phyloP scores from a whole-genome alignment of 2,329 filamentous ascomycete species.

The Fusarium graminum region DNA sequence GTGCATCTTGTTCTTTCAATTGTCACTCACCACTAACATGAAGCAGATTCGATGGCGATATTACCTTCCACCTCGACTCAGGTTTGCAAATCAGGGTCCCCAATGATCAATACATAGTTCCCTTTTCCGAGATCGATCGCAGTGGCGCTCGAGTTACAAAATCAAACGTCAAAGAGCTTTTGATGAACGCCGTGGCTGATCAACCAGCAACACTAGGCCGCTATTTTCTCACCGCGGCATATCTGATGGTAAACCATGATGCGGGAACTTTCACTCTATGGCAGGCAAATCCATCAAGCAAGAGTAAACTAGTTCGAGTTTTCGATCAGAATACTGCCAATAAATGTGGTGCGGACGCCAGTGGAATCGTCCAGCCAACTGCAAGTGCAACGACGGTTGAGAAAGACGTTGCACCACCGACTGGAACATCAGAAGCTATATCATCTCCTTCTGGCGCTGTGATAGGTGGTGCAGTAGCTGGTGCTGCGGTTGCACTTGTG shows the following conservation, averaged over 20 bases:
- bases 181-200: constrained; percentile 41
- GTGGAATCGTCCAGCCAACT: constrained; percentile 31
- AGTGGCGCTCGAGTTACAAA: constrained; percentile 46
- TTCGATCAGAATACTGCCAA: constrained; percentile 32
- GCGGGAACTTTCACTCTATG: constrained; percentile 52
- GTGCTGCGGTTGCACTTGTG: constrained; percentile 6
- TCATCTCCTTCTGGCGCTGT: constrained; percentile 16
- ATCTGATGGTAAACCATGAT: constrained; percentile 54
- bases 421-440: constrained; percentile 1
- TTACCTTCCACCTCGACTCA: constrained; percentile 47
- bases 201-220: constrained; percentile 50
- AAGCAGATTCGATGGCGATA: constrained; percentile 49
- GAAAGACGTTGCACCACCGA: not conserved
- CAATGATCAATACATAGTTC: constrained; percentile 50
- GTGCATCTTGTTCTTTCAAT: not conserved
- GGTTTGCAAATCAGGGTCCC: constrained; percentile 50
- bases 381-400: not conserved
- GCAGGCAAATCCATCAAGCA: constrained; percentile 50
- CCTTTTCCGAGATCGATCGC: constrained; percentile 46
- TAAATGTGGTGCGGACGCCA: constrained; percentile 19
- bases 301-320: constrained; percentile 28
- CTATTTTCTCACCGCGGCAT: constrained; percentile 53
- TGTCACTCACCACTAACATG: not conserved
- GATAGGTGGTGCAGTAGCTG: constrained; percentile 27
- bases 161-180: constrained; percentile 38